These are phyloP conservation scores for Oryza brachyantha DNA, from an alignment of 176 grass and related monocot species.

Conservation along the genomic window DNA sequence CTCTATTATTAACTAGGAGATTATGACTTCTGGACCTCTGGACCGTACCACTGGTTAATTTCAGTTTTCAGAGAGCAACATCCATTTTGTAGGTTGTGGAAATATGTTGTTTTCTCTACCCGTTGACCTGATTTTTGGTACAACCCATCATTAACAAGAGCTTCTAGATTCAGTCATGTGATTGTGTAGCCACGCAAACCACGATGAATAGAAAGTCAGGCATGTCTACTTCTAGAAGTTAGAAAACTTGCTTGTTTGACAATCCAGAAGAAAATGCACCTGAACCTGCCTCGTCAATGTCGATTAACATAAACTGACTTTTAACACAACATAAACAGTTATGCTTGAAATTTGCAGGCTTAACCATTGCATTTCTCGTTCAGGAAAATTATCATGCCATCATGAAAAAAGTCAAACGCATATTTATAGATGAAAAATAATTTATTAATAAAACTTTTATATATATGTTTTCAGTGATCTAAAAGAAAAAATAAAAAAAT, in stretches of 20 bases:
- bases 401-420: too few species aligned
- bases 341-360: neutral
- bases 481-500: too few species aligned
- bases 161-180: slow-evolving; percentile 23
- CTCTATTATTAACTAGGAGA: too few species aligned
- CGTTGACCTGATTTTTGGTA: neutral
- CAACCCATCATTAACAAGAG: neutral
- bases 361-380: neutral
- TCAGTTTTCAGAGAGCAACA: neutral
- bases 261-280: slow-evolving; percentile 17
- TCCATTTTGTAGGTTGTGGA: neutral
- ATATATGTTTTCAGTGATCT: too few species aligned
- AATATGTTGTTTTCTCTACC: neutral
- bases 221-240: slow-evolving; percentile 32
- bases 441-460: too few species aligned
- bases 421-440: too few species aligned
- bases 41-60: too few species aligned
- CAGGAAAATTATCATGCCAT: neutral
- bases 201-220: slow-evolving; percentile 22
- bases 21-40: neutral
- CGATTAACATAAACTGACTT: neutral
- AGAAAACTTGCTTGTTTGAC: slow-evolving; percentile 6
- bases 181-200: neutral
- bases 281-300: neutral
- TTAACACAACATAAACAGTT: neutral